These are phyloP conservation scores for Saccharomyces hybrid DNA, from an alignment of 1,139 yeast genomes.

Conservation along the genomic window DNA sequence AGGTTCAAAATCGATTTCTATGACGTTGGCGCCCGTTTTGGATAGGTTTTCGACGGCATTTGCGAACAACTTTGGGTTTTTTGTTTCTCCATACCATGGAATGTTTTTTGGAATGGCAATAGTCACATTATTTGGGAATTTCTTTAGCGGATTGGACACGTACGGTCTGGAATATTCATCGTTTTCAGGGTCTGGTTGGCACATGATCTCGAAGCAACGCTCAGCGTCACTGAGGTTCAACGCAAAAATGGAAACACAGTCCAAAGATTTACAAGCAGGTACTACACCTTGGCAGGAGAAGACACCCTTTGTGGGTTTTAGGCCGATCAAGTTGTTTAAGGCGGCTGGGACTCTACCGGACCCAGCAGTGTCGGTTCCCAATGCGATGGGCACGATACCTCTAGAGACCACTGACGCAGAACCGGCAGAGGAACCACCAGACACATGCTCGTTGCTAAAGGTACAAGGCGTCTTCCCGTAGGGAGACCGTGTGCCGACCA, in stretches of 20 bases:
- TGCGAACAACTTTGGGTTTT: constrained; percentile 63
- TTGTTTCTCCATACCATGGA: constrained; percentile 72
- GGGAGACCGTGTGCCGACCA: constrained; percentile 92
- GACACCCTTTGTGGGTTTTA: constrained; percentile 86
- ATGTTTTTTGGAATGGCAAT: constrained; percentile 70
- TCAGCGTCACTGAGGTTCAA: constrained; percentile 79
- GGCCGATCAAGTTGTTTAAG: constrained; percentile 79
- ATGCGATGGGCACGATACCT: constrained; percentile 79
- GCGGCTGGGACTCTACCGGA: constrained; percentile 98
- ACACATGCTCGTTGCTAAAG: constrained; percentile 65
- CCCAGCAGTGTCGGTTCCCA: constrained; percentile 99
- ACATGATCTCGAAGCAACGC: constrained; percentile 58
- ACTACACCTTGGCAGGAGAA: constrained; percentile 84
- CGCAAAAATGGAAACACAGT: constrained; percentile 83
- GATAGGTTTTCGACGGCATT: constrained; percentile 54
- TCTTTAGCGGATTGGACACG: constrained; percentile 59
- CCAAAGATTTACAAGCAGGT: constrained; percentile 95
- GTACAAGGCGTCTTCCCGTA: constrained; percentile 82
- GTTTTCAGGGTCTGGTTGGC: constrained; percentile 58
- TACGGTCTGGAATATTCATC: constrained; percentile 76
- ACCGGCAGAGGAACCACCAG: constrained; percentile 97
- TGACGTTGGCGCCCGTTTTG: constrained; percentile 49
- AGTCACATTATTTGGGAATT: constrained; percentile 52
- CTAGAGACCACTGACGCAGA: constrained; percentile 87
- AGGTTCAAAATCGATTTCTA: constrained; percentile 62